Percentiles rank a stretch among this genome's conserved stretches.
phyloP scores from a whole-genome alignment of 345 rosid species.

The Gossypium mustelinum region DNA sequence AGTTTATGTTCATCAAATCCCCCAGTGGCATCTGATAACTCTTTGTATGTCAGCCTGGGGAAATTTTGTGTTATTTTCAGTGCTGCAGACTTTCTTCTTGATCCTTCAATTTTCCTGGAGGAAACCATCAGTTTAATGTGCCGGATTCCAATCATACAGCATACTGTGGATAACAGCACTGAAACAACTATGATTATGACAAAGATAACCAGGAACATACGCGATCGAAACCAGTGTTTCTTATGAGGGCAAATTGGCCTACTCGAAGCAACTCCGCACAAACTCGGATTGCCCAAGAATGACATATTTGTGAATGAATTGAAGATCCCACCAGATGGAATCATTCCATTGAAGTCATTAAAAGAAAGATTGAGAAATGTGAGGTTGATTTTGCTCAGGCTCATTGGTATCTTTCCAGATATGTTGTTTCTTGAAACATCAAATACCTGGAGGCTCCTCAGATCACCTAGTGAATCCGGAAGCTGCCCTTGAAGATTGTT shows the following conservation, averaged over 20 bases:
- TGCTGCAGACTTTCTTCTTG: background rate
- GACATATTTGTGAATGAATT: constrained; percentile 25
- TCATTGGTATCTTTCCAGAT: constrained; percentile 39
- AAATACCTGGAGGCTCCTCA: constrained; percentile 39
- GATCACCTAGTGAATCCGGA: constrained; percentile 20
- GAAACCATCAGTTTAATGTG: constrained; percentile 25
- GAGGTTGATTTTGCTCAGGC: constrained; percentile 37
- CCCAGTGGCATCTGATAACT: constrained; percentile 42
- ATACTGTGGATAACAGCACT: constrained; percentile 22
- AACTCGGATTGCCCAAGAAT: constrained; percentile 34
- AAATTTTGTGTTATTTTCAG: constrained; percentile 33
- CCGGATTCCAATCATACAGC: constrained; percentile 29
- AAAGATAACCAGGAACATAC: constrained; percentile 25
- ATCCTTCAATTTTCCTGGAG: constrained; percentile 20
- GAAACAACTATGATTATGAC: constrained; percentile 23
- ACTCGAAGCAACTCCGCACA: constrained; percentile 35
- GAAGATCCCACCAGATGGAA: constrained; percentile 53
- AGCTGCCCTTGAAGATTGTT: constrained; percentile 27
- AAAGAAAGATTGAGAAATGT: constrained; percentile 40
- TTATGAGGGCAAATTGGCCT: constrained; percentile 26
- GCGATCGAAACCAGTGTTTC: constrained; percentile 28
- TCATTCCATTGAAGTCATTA: constrained; percentile 40
- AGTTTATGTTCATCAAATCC: constrained; percentile 38
- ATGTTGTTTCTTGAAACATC: constrained; percentile 44
- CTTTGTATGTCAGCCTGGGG: constrained; percentile 52